Percentiles rank a stretch among this genome's conserved stretches.
Evolutionary conservation across 306 rosid genomes (phyloP).

Genomic region (Coriaria nepalensis): DNA sequence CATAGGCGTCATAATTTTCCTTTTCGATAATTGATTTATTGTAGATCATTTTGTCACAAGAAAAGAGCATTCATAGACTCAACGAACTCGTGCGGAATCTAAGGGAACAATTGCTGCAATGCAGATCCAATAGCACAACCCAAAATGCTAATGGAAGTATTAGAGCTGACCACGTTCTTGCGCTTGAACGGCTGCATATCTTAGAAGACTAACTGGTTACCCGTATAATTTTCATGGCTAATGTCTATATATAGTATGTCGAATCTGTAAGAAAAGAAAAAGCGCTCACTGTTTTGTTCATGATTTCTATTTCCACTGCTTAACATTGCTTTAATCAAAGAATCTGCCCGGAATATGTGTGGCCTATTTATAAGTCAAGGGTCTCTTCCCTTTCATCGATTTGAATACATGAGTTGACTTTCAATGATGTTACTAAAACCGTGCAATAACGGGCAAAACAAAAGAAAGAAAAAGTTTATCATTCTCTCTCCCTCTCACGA

Average conservation of each 20-base stretch:
- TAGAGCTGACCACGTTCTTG: slow-evolving; percentile 33
- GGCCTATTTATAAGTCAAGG: no score
- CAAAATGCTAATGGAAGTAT: slow-evolving; percentile 31
- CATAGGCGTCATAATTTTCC: neutral
- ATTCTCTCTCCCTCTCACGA: no score
- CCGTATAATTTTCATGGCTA: slow-evolving; percentile 3
- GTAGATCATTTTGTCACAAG: slow-evolving; percentile 65
- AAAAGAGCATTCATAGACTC: slow-evolving; percentile 55
- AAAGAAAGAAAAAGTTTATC: no score
- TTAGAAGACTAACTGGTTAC: slow-evolving; percentile 35
- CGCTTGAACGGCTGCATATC: slow-evolving; percentile 43
- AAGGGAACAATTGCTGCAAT: slow-evolving; percentile 45
- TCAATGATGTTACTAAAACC: no score
- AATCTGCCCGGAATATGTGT: no score
- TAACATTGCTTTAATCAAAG: no score
- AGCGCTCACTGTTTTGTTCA: no score
- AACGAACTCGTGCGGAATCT: slow-evolving; percentile 63
- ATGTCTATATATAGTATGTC: slow-evolving; percentile 1
- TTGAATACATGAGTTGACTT: no score
- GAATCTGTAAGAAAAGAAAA: neutral
- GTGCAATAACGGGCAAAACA: no score
- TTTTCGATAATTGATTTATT: neutral
- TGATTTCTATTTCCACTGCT: no score
- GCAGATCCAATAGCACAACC: slow-evolving; percentile 38
- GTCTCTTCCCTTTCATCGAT: no score